Percentiles rank a stretch among this genome's conserved stretches.
Conservation (phyloP, 2,329 filamentous ascomycete species). For the Penicillium sp. region DNA sequence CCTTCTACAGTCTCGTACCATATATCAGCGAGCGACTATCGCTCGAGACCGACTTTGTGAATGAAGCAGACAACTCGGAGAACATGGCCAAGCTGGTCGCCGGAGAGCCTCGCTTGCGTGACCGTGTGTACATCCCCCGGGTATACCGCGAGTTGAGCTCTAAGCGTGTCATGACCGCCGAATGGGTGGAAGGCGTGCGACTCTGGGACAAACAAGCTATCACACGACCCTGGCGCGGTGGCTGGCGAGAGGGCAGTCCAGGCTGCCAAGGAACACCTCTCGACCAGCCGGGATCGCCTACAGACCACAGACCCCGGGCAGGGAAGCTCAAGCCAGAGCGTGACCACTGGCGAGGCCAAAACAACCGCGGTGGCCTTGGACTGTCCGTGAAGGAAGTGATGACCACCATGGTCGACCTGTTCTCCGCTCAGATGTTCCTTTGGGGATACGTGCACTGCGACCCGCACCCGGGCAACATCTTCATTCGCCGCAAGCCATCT, state of each 20-base stretch:
- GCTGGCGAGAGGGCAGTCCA: slow-evolving; percentile 73
- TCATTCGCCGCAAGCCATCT: slow-evolving; percentile 79
- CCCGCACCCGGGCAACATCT: slow-evolving; percentile 96
- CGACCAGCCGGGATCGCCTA: slow-evolving; percentile 51
- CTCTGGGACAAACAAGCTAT: slow-evolving; percentile 90
- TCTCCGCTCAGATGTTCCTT: slow-evolving; percentile 97
- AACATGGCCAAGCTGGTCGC: slow-evolving; percentile 78
- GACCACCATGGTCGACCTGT: slow-evolving; percentile 94
- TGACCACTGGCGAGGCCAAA: slow-evolving; percentile 72
- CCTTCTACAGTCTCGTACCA: slow-evolving; percentile 84
- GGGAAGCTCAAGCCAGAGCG: slow-evolving; percentile 78
- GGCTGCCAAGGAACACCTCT: slow-evolving; percentile 72
- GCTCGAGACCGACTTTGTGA: slow-evolving; percentile 91
- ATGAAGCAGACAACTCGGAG: slow-evolving; percentile 86
- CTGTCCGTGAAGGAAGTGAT: slow-evolving; percentile 83
- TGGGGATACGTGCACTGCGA: slow-evolving; percentile 97
- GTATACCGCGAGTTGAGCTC: slow-evolving; percentile 82
- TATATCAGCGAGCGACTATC: slow-evolving; percentile 91
- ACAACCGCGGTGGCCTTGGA: slow-evolving; percentile 77
- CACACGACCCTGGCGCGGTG: slow-evolving; percentile 75
- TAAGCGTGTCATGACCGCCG: slow-evolving; percentile 83
- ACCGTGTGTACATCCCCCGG: slow-evolving; percentile 83
- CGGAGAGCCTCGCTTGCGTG: slow-evolving; percentile 72
- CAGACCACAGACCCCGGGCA: slow-evolving; percentile 31
- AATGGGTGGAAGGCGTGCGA: slow-evolving; percentile 95